phyloP scores from a whole-genome alignment of 805 yeast species.

The Monosporozyma servazzii region DNA sequence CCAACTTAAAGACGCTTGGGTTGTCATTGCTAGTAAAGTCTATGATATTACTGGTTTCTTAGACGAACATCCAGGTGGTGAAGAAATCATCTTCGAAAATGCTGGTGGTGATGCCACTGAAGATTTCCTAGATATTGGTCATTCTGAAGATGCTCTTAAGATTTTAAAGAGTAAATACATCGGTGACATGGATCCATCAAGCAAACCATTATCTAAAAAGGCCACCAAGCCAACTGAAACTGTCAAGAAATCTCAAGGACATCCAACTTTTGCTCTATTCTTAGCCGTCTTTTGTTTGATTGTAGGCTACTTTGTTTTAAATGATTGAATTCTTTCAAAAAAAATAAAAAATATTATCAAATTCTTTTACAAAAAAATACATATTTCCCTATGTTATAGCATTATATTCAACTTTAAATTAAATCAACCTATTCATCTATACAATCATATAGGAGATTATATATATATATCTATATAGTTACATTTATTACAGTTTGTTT shows the following conservation, averaged over 20 bases:
- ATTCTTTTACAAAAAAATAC: too few relatives aligned
- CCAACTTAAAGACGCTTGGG: slow-evolving; percentile 73
- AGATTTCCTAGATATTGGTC: slow-evolving; percentile 88
- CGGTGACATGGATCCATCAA: slow-evolving; percentile 70
- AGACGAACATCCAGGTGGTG: slow-evolving; percentile 69
- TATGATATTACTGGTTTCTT: slow-evolving; percentile 65
- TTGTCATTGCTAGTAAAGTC: slow-evolving; percentile 72
- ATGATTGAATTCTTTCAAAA: slow-evolving; percentile 16
- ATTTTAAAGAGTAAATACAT: slow-evolving; percentile 56
- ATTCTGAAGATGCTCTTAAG: slow-evolving; percentile 90
- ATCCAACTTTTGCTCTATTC: slow-evolving; percentile 73
- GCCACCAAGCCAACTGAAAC: slow-evolving; percentile 23
- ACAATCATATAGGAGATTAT: not conserved
- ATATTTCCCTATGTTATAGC: not conserved
- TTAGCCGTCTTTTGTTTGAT: slow-evolving; percentile 46
- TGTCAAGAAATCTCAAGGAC: slow-evolving; percentile 42
- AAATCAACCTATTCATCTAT: not conserved
- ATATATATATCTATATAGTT: too few relatives aligned
- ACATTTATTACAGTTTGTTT: too few relatives aligned
- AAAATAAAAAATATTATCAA: not conserved
- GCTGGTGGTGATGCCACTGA: slow-evolving; percentile 82
- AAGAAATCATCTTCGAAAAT: slow-evolving; percentile 66
- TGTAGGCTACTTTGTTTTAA: slow-evolving; percentile 22
- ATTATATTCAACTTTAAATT: not conserved
- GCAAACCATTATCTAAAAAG: slow-evolving; percentile 23